A percentile compares a stretch with the other conserved stretches of the same genome.
These are phyloP conservation scores for Rehmannia glutinosa DNA, from an alignment of 257 asterid genomes.

Conservation along the genomic window DNA sequence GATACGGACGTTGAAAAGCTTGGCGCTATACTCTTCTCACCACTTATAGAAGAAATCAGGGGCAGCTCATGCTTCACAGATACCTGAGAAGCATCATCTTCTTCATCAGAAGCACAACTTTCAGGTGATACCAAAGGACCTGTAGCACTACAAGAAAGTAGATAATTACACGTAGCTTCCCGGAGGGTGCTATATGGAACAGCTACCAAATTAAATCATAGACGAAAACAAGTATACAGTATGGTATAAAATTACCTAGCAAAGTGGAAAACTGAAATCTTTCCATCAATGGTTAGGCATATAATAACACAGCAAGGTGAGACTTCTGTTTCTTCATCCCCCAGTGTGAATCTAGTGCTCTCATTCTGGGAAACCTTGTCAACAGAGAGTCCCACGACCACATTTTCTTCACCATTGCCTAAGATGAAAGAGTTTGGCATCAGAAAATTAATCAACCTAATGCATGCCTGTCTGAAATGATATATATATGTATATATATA, in stretches of 20 bases:
- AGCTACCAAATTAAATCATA: background rate
- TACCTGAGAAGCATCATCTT: slow-evolving; percentile 29
- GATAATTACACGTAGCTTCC: slow-evolving; percentile 16
- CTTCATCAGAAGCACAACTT: slow-evolving; percentile 42
- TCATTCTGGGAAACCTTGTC: slow-evolving; percentile 74
- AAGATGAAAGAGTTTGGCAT: slow-evolving; percentile 27
- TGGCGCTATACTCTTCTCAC: slow-evolving; percentile 23
- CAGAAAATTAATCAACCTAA: slow-evolving; percentile 13
- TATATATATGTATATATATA: too few species aligned
- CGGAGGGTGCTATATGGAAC: slow-evolving; percentile 7
- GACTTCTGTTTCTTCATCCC: slow-evolving; percentile 70
- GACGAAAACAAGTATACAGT: slow-evolving; percentile 3
- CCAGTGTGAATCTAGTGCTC: slow-evolving; percentile 44
- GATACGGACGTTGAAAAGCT: slow-evolving; percentile 20
- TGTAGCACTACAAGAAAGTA: slow-evolving; percentile 48
- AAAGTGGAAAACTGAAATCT: slow-evolving; percentile 72
- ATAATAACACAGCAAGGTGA: slow-evolving; percentile 77
- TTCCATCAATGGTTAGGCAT: slow-evolving; percentile 86
- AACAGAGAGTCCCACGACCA: slow-evolving; percentile 62
- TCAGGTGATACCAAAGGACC: slow-evolving; percentile 37
- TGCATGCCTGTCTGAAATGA: slow-evolving; percentile 9
- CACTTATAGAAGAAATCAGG: slow-evolving; percentile 31
- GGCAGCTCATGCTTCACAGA: slow-evolving; percentile 25
- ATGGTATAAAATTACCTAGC: slow-evolving; percentile 52
- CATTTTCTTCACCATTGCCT: slow-evolving; percentile 77